Conservation (phyloP, 2,329 filamentous ascomycete genomes). For the Fusarium camptoceras region DNA sequence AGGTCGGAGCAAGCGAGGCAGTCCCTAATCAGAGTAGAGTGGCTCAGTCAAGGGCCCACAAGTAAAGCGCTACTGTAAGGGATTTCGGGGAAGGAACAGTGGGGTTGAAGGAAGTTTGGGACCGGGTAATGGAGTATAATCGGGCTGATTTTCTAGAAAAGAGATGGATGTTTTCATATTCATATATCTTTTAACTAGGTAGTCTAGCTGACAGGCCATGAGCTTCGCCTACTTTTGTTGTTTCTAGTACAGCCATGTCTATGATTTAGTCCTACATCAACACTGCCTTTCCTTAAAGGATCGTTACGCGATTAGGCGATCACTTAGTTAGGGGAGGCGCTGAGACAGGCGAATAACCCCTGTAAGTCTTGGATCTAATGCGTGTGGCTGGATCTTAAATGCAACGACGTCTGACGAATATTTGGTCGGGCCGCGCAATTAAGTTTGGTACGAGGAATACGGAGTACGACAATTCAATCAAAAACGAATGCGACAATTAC, state of each 20-base stretch:
- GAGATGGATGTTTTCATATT: neutral
- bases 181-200: neutral
- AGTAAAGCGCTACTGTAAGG: neutral
- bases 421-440: conserved; percentile 11
- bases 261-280: neutral
- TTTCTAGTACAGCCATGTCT: neutral
- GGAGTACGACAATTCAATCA: conserved; percentile 15
- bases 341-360: conserved; percentile 3
- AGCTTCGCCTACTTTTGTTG: neutral
- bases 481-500: conserved; percentile 10
- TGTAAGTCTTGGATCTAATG: conserved; percentile 5
- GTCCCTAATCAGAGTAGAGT: conserved; percentile 2
- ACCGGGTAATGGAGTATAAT: neutral
- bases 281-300: neutral
- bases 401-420: neutral
- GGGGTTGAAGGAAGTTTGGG: neutral
- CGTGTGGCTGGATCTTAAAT: conserved; percentile 11
- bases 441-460: conserved; percentile 17
- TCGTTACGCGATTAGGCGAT: neutral
- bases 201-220: neutral
- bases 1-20: neutral
- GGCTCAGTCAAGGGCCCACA: conserved; percentile 1
- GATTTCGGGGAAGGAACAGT: conserved; percentile 4
- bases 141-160: conserved; percentile 2
- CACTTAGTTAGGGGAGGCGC: neutral